A percentile compares a stretch with the other conserved stretches of the same genome.
Evolutionary conservation across 306 rosid genomes (phyloP).

Genomic region (Corylus heterophylla): DNA sequence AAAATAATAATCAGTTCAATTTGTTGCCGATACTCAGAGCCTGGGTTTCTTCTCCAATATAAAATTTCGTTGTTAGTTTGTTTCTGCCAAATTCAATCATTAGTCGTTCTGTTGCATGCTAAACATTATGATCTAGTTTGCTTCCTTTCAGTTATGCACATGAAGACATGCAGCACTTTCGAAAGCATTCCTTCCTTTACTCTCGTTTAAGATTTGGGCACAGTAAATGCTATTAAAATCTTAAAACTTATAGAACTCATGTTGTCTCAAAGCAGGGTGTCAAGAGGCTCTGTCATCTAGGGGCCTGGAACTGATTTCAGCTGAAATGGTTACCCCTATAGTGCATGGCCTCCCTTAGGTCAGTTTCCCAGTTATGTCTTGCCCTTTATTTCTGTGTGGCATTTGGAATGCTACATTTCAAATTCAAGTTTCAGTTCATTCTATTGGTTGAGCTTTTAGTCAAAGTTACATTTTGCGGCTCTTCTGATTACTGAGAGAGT

Average conservation of each 20-base stretch:
- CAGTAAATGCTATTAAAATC: slow-evolving; percentile 42
- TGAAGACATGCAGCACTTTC: slow-evolving; percentile 54
- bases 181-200: slow-evolving; percentile 54
- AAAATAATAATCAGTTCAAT: neutral
- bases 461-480: slow-evolving; percentile 42
- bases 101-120: slow-evolving; percentile 24
- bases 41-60: neutral
- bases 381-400: slow-evolving; percentile 66
- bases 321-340: slow-evolving; percentile 92
- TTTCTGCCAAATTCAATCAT: neutral
- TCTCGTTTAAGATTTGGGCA: slow-evolving; percentile 64
- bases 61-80: slow-evolving; percentile 6
- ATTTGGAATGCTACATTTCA: slow-evolving; percentile 58
- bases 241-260: slow-evolving; percentile 75
- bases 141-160: slow-evolving; percentile 44
- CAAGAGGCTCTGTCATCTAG: slow-evolving; percentile 94
- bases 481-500: slow-evolving; percentile 30
- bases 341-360: slow-evolving; percentile 89
- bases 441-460: slow-evolving; percentile 46
- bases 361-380: slow-evolving; percentile 74
- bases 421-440: slow-evolving; percentile 38
- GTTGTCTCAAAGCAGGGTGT: slow-evolving; percentile 98
- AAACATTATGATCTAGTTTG: slow-evolving; percentile 24
- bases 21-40: neutral
- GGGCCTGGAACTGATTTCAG: slow-evolving; percentile 96